Base-by-base conservation (phyloP, 1,139 yeast genomes). In the Starmera stellimalicola region DNA sequence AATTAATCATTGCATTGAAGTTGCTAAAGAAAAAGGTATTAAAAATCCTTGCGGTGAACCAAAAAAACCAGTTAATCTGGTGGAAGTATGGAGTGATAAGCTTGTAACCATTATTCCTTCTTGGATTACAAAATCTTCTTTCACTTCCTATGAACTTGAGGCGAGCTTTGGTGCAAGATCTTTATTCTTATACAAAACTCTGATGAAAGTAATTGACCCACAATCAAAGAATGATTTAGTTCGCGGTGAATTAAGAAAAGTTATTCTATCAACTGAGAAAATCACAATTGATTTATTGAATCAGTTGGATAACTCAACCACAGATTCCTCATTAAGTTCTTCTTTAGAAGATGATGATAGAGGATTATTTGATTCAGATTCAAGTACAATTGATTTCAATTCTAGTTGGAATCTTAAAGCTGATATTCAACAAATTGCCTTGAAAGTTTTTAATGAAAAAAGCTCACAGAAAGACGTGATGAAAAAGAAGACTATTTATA, bases 81-180 rank as follows among this genome's bases (percentile, higher is more conserved):
- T 15, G 6, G 16, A 26, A 9, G 28, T 14, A 26, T 27, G 30
- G 30, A 15, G 29, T 12, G 14, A 16, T 6, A 24, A 22, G 6
- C 22, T 44, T 5, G 43, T 36, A 12, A 44, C 39, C 7, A 11
- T 39, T 15, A 32, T 49, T 3, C 53, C 53, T 3, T 9, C 20
- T 3, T 49, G 50, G 51, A 18, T 46, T 3, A 33, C 43, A 8
- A 33, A 30, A 4, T 27, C 37, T 3, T 41, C 34, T 7, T 15
- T 41, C n/a, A 16, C 29, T 1, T 31, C 38, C 3, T 24, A 32
- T 3, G 48, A 57, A 4, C 47, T 68, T 4, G 48, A 51, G 4
- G 31, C 75, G 0, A 46, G 55, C 8, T 37, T 77, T 7, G 85
- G 84, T 0, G 67, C 83, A 0, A 62, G 83, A 33, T 77, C 85